These are phyloP conservation scores for Penicillium alfredii DNA, from an alignment of 495 filamentous ascomycete genomes.

Conservation along the genomic window DNA sequence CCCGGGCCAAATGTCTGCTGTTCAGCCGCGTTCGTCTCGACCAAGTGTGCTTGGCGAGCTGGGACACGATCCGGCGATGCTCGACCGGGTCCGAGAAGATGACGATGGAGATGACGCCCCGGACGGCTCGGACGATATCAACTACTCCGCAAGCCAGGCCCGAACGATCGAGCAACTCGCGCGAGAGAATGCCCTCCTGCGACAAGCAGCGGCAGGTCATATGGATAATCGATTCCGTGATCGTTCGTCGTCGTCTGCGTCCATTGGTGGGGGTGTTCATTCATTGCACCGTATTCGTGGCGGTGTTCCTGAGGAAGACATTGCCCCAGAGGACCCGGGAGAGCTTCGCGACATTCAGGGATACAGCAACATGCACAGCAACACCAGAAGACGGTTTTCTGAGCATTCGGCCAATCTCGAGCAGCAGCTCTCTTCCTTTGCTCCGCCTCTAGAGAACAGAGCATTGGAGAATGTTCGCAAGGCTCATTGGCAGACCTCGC, in stretches of 20 bases:
- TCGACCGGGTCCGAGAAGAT: constrained; percentile 75
- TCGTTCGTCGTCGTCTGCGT: constrained; percentile 51
- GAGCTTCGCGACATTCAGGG: constrained; percentile 55
- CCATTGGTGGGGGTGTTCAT: constrained; percentile 47
- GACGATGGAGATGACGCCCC: constrained; percentile 75
- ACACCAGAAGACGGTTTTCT: constrained; percentile 50
- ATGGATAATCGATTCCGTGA: constrained; percentile 58
- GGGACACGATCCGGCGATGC: constrained; percentile 60
- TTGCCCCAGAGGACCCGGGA: constrained; percentile 64
- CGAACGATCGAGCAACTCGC: constrained; percentile 69
- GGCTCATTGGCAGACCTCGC: constrained; percentile 81
- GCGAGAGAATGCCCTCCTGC: constrained; percentile 64
- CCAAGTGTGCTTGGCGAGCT: constrained; percentile 81
- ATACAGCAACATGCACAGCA: constrained; percentile 36
- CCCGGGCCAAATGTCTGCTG: constrained; percentile 56
- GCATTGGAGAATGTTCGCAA: constrained; percentile 74
- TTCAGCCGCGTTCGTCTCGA: constrained; percentile 77
- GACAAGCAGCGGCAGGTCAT: constrained; percentile 54
- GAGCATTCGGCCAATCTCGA: constrained; percentile 57
- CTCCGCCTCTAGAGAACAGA: constrained; percentile 56
- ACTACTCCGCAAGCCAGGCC: constrained; percentile 52
- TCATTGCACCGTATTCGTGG: constrained; percentile 58
- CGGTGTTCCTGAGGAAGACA: constrained; percentile 63
- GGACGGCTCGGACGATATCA: constrained; percentile 56
- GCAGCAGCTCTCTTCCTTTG: constrained; percentile 49